Evolutionary conservation across 169 alveolate genomes (phyloP).

Genomic region (Theileria sp.): DNA sequence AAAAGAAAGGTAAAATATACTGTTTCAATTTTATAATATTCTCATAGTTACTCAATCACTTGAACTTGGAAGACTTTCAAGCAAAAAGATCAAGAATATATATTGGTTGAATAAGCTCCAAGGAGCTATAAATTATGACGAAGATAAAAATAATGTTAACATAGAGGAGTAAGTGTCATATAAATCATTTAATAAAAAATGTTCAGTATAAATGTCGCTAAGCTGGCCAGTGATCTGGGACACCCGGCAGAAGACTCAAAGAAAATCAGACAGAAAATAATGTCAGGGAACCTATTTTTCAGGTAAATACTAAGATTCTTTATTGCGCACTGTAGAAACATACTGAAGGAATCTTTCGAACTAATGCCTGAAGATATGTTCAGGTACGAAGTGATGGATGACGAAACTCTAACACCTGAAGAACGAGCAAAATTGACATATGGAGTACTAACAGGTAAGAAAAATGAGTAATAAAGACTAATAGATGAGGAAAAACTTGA

Average conservation of each 20-base stretch:
- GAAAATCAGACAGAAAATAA: slow-evolving; percentile 64
- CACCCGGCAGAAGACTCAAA: slow-evolving; percentile 69
- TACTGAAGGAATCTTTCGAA: slow-evolving; percentile 78
- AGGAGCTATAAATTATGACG: slow-evolving; percentile 44
- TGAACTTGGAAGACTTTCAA: slow-evolving; percentile 76
- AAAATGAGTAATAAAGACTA: not conserved
- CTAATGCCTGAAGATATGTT: slow-evolving; percentile 78
- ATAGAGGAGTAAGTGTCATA: slow-evolving; percentile 14
- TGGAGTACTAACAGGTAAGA: slow-evolving; percentile 63
- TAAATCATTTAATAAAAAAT: not conserved
- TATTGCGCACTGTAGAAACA: slow-evolving; percentile 38
- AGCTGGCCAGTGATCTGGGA: slow-evolving; percentile 69
- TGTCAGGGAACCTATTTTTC: slow-evolving; percentile 62
- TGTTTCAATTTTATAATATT: not conserved
- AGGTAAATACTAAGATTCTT: slow-evolving; percentile 14
- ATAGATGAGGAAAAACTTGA: slow-evolving; percentile 76
- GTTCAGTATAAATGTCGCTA: slow-evolving; percentile 54
- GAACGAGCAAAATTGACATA: slow-evolving; percentile 75
- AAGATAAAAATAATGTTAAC: slow-evolving; percentile 39
- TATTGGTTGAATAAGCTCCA: slow-evolving; percentile 79
- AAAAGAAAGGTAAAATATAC: slow-evolving; percentile 27
- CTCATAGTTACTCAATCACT: slow-evolving; percentile 69
- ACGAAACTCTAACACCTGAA: slow-evolving; percentile 43
- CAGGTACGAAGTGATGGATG: slow-evolving; percentile 53
- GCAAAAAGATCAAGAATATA: slow-evolving; percentile 72